Conservation (phyloP, 1,139 yeast genomes). For the Suhomyces taliae region DNA sequence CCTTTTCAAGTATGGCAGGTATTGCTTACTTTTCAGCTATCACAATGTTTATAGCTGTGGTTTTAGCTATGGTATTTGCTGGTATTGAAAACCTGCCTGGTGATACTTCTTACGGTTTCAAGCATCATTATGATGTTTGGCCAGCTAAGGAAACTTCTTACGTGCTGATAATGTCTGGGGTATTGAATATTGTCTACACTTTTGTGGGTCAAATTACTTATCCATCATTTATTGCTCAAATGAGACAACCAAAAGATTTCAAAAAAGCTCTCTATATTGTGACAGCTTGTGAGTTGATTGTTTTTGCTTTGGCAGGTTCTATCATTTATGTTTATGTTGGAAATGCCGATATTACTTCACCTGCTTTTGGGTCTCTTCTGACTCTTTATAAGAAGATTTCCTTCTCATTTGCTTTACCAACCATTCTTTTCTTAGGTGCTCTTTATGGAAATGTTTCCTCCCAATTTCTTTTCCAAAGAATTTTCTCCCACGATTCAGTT, state of each 20-base stretch:
- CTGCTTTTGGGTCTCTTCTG: constrained; percentile 56
- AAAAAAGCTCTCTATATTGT: constrained; percentile 56
- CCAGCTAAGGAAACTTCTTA: constrained; percentile 52
- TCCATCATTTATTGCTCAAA: constrained; percentile 61
- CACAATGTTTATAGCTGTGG: constrained; percentile 58
- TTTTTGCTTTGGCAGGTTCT: constrained; percentile 55
- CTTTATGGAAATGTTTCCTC: constrained; percentile 56
- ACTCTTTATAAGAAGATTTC: constrained; percentile 52
- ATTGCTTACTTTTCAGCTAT: constrained; percentile 54
- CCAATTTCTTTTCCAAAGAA: constrained; percentile 46
- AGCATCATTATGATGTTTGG: constrained; percentile 41
- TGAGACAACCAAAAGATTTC: constrained; percentile 59
- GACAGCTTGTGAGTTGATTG: constrained; percentile 48
- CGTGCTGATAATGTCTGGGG: constrained; percentile 57
- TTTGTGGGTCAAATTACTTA: constrained; percentile 65
- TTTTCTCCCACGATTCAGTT: constrained; percentile 41
- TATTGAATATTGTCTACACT: constrained; percentile 59
- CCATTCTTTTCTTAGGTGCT: constrained; percentile 56
- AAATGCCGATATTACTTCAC: constrained; percentile 53
- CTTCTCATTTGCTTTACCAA: constrained; percentile 62
- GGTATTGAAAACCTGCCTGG: constrained; percentile 53
- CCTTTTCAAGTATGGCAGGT: constrained; percentile 51
- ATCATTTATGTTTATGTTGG: constrained; percentile 61
- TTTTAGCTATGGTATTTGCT: constrained; percentile 53
- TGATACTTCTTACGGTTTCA: constrained; percentile 24